Conservation (phyloP, 495 filamentous ascomycete species). For the Penicillium argentinense region DNA sequence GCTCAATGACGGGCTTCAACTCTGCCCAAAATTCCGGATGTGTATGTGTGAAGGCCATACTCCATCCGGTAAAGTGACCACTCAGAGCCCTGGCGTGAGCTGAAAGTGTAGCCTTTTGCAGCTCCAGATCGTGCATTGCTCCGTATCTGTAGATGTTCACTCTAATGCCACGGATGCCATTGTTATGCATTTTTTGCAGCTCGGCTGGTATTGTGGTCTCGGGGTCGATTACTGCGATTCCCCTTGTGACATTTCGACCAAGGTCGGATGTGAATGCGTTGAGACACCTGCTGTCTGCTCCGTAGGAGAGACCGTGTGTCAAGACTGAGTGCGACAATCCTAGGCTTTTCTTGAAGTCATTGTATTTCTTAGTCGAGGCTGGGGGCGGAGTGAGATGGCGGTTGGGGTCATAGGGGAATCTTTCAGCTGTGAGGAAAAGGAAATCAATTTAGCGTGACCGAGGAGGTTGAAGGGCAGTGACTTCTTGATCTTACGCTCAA, state of each 20-base stretch:
- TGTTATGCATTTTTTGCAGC: constrained; percentile 16
- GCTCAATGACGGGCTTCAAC: constrained; percentile 15
- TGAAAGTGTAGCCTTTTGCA: constrained; percentile 19
- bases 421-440: constrained; percentile 14
- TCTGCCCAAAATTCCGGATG: constrained; percentile 25
- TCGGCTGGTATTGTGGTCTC: constrained; percentile 12
- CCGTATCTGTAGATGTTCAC: constrained; percentile 27
- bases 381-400: constrained; percentile 27
- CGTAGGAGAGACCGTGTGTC: constrained; percentile 28
- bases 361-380: constrained; percentile 20
- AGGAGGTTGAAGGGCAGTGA: too few species aligned
- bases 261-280: constrained; percentile 16
- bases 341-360: constrained; percentile 18
- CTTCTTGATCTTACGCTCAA: constrained; percentile 24
- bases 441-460: too few species aligned
- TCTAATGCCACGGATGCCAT: constrained; percentile 23
- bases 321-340: constrained; percentile 28
- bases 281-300: constrained; percentile 20
- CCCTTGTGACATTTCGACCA: constrained; percentile 10
- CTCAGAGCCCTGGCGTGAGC: constrained; percentile 14
- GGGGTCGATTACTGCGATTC: constrained; percentile 26
- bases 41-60: constrained; percentile 28
- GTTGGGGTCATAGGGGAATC: constrained; percentile 20
- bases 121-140: constrained; percentile 25
- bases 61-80: constrained; percentile 17